Evolutionary conservation across 2,329 filamentous ascomycete species (phyloP).

Genomic region (Anthostomella pinea): DNA sequence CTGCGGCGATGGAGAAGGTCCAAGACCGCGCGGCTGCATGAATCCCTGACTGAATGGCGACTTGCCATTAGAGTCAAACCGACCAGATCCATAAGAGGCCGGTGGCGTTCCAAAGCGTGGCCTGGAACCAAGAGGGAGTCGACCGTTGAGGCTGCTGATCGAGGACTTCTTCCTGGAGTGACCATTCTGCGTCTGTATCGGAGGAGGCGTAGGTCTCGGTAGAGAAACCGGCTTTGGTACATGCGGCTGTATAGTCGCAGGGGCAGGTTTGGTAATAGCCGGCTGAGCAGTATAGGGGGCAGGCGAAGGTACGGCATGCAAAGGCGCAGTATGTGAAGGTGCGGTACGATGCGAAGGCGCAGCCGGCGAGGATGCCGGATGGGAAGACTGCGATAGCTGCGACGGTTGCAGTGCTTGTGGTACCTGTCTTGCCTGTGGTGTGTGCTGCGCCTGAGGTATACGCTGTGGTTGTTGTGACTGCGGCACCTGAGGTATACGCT

Average conservation of each 20-base stretch:
- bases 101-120: slow-evolving; percentile 31
- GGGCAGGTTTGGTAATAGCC: slow-evolving; percentile 1
- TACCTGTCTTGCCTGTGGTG: slow-evolving; percentile 1
- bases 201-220: slow-evolving; percentile 15
- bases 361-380: no score
- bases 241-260: slow-evolving; percentile 10
- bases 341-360: no score
- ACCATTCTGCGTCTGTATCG: no score
- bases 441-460: not conserved
- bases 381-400: no score
- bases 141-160: slow-evolving; percentile 22
- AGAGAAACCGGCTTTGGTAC: slow-evolving; percentile 18
- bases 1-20: slow-evolving; percentile 32
- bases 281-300: slow-evolving; percentile 4
- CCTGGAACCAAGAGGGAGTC: slow-evolving; percentile 30
- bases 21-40: slow-evolving; percentile 31
- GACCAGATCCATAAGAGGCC: slow-evolving; percentile 31
- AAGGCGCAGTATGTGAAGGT: no score
- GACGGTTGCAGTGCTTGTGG: slow-evolving; percentile 3
- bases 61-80: slow-evolving; percentile 28
- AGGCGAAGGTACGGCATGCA: no score
- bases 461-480: not conserved
- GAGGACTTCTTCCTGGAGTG: slow-evolving; percentile 30
- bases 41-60: slow-evolving; percentile 36
- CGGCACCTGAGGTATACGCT: not conserved